These are phyloP conservation scores for Tylopilus plumbeoviolaceoides DNA, from an alignment of 768 basidiomycete genomes.

Conservation along the genomic window DNA sequence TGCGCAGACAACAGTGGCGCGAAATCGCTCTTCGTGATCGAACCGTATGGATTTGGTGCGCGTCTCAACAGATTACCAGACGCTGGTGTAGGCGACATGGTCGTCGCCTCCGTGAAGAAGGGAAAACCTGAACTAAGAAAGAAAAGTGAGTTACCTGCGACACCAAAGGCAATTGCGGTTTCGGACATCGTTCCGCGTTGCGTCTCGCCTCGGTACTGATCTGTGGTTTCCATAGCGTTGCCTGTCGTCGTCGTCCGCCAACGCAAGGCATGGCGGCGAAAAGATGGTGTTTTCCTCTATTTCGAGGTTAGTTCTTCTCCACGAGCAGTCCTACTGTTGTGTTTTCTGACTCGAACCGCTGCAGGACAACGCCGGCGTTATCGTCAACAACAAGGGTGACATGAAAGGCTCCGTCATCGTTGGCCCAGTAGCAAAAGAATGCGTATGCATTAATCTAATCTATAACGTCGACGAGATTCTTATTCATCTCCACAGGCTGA, in stretches of 20 bases:
- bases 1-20: constrained; percentile 99
- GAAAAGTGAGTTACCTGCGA: constrained; percentile 71
- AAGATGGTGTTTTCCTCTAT: constrained; percentile 98
- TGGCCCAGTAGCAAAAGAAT: constrained; percentile 99
- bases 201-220: constrained; percentile 3
- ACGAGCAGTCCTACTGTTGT: background rate
- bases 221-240: constrained; percentile 62
- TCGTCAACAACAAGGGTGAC: constrained; percentile 98
- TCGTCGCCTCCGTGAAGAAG: constrained; percentile 97
- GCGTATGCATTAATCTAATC: constrained; percentile 50
- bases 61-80: constrained; percentile 97
- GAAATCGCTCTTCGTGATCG: constrained; percentile 92
- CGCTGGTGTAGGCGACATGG: constrained; percentile 93
- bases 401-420: constrained; percentile 99
- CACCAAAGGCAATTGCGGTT: background rate
- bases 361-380: constrained; percentile 93
- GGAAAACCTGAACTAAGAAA: constrained; percentile 99
- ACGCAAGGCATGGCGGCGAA: constrained; percentile 96
- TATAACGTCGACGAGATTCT: background rate
- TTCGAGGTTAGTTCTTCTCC: constrained; percentile 62
- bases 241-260: constrained; percentile 96
- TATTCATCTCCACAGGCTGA: constrained; percentile 59
- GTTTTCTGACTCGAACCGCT: background rate
- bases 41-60: constrained; percentile 93
- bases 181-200: no score